Base-by-base conservation (phyloP, 768 basidiomycete species). In the Collybia sp. region DNA sequence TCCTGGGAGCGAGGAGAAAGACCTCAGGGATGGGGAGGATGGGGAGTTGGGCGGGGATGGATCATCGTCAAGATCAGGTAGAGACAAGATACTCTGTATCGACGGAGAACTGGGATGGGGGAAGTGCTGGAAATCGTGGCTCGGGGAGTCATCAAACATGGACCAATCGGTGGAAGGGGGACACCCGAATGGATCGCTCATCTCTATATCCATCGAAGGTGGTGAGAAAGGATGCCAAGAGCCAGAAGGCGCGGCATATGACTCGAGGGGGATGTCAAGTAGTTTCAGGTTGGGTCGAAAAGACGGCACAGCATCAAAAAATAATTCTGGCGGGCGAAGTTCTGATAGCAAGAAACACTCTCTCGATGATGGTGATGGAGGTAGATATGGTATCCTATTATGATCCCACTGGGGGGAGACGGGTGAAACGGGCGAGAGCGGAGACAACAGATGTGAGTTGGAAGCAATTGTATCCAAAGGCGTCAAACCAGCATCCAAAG, bases 1-100 rank as follows among this genome's bases (percentile, higher is more conserved):
- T 13, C 33, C 15, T 6, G 49, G 49, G 16, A 50, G 42, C 17
- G 43, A 43, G 15, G 49, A 50, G 38, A 46, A 25, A 11, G 45
- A 20, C 36, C 49, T 45, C 10, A 50, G 25, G n/a, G 20, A 47
- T 16, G 49, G 49, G 3, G 49, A 50, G 34, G 49, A 46, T n/a
- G 49, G 49, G n/a, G 49, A 37, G 17, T 13, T n/a, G 33, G 49
- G 42, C 11, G 49, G 49, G n/a, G 49, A 37, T n/a, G 35, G 17
- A 10, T n/a, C 17, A 37, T 37, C 35, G n/a, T 37, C 35, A 18
- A 37, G 35, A 13, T 37, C 35, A 10, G 13, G n/a, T n/a, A 37
- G 10, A 6, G 13, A 40, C n/a, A 63, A 49, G 31, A 51, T 48
- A 6, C 42, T n/a, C 43, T 49, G 35, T 38, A 43, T 12, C 40